phyloP scores from a whole-genome alignment of 2,329 filamentous ascomycete species.

The Leptodontidium sp. region DNA sequence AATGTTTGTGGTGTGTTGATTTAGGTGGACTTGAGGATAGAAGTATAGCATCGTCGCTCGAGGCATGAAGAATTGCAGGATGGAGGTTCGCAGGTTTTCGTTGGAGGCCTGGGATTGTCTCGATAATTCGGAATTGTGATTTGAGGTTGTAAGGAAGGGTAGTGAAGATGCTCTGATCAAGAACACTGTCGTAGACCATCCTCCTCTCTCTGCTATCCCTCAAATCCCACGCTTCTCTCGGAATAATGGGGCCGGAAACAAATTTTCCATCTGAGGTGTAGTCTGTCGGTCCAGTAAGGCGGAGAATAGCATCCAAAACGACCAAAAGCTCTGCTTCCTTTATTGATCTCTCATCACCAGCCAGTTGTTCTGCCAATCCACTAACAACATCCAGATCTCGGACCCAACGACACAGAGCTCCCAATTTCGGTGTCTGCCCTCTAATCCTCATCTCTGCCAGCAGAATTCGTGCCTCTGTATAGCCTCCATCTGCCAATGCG shows the following conservation, averaged over 20 bases:
- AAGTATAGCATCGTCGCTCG: constrained; percentile 62
- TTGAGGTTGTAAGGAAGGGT: constrained; percentile 50
- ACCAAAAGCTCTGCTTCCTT: constrained; percentile 63
- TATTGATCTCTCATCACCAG: constrained; percentile 52
- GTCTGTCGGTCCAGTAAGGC: constrained; percentile 69
- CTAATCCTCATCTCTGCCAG: constrained; percentile 75
- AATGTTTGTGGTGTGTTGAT: constrained; percentile 63
- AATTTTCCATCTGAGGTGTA: constrained; percentile 48
- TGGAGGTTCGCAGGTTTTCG: constrained; percentile 75
- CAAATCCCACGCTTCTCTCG: constrained; percentile 69
- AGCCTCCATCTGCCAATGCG: constrained; percentile 70
- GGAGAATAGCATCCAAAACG: constrained; percentile 70
- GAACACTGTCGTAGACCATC: constrained; percentile 63
- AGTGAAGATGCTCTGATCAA: constrained; percentile 63
- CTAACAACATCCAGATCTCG: constrained; percentile 74
- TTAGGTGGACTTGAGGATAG: constrained; percentile 57
- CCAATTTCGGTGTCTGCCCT: constrained; percentile 70
- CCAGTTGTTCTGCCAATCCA: constrained; percentile 65
- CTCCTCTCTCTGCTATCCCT: constrained; percentile 52
- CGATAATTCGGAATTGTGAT: constrained; percentile 63
- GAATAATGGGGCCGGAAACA: constrained; percentile 57
- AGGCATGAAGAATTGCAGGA: constrained; percentile 70
- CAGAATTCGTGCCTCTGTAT: constrained; percentile 69
- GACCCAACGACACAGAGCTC: constrained; percentile 76
- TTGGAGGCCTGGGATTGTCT: constrained; percentile 64